Base-by-base conservation (phyloP, 2,329 filamentous ascomycete genomes). In the Diplodia intermedia region DNA sequence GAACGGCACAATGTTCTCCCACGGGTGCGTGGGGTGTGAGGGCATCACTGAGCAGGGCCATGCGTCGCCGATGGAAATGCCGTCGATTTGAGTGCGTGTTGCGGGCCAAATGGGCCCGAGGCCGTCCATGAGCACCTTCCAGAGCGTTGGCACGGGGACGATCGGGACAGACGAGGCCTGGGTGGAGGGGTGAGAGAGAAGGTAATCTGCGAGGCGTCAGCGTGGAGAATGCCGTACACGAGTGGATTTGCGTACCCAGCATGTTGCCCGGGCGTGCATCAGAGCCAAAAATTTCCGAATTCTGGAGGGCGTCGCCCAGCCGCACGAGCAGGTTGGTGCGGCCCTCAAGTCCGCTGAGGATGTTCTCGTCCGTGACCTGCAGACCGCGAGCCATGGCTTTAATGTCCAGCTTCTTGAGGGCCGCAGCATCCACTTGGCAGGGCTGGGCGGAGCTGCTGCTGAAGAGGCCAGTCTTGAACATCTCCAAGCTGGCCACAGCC, bases 381-480 rank as follows among this genome's bases (percentile, higher is more conserved):
- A 99, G 85, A 14, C 92, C 95, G 71, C 88, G 89, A 12, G 90
- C 90, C 75, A 99, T 85, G 69, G 87, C 85, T 38, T 93, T 89
- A 12, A 90, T 84, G 0, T 91, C 95, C 68, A 98, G 80, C 68
- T 84, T 88, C 73, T 87, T 88, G 72, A 99, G 83, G 0, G 90
- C 95, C 6, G 88, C 88, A 71, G 90, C 93, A 81, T 99, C 94
- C 33, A 98, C 95, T 78, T 97, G 94, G 75, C 89, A 92, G 62
- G 93, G 93, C 80, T 97, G 93, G 68, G 82, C 85, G 2, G 88
- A 84, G 76, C 94, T 88, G 79, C 93, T 91, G 71, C 93, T 97
- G 81, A 98, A 98, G 40, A 92, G 76, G 40, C 95, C 95, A 15
- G 87, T 85, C 81, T 97, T 97, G 86, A 97, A 97, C 94, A 97